Evolutionary conservation across 1,284 basidiomycete species (phyloP), one percentile per base, ranked within the genome.

Genomic region (Cyathus pygmaeus): DNA sequence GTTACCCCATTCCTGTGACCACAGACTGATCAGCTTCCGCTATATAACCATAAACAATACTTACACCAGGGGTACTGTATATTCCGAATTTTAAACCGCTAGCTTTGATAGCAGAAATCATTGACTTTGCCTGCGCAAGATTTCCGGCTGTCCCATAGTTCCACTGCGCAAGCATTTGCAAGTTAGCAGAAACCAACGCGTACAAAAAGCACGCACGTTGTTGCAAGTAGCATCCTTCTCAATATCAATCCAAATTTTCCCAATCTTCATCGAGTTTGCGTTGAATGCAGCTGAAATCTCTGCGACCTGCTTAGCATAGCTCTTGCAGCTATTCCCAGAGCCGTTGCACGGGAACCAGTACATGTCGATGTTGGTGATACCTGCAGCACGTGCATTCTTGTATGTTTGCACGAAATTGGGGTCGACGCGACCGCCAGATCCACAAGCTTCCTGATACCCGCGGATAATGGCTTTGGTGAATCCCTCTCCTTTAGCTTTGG

Each of bases 281-380:
- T 33, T 61, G 60, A 71, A 70, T 4, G 61, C 62, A 2, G 64
- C 62, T 1, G 54, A 58, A 24, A 71, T 60, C 46, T 69, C 70
- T 3, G 67, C 46, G 6, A 71, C 23, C 55, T 71, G 70, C 2
- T 64, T 65, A 3, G 63, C 64, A 44, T 66, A 71, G 1, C 64
- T 65, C 56, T 71, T 71, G 59, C 70, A 71, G 23, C 50, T 60
- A 49, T 71, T 65, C 7, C 57, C 61, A 7, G 70, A 65, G 1
- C 69, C 69, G 42, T 67, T 69, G 59, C 69, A 71, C 0, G 67
- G 69, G 66, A 68, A 71, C 68, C 67, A 71, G 55, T 71, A 69
- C 59, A 60, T 69, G 59, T 71, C 68, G 42, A 71, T 71, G 58
- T 71, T 55, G 33, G 68, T 68, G 53, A 59, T 59, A 6, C 68